These are phyloP conservation scores for Tricharina praecox DNA, from an alignment of 495 filamentous ascomycete genomes.

Conservation along the genomic window DNA sequence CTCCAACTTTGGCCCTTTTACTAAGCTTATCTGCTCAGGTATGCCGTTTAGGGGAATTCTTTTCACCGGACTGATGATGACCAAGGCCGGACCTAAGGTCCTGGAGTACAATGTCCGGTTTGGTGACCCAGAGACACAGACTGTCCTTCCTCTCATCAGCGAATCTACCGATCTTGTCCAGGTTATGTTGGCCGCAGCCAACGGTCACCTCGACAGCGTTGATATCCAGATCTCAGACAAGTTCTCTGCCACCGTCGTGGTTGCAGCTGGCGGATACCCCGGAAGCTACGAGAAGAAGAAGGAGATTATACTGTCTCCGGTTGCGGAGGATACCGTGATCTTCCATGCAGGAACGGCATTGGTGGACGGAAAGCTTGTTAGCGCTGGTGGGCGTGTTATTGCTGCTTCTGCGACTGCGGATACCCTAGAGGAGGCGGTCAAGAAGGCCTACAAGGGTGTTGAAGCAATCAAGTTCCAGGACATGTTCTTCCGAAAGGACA, in stretches of 20 bases:
- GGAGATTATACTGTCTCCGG: conserved; percentile 43
- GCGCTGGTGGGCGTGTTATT: conserved; percentile 78
- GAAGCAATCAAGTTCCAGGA: conserved; percentile 64
- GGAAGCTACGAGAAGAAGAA: conserved; percentile 68
- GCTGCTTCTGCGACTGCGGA: conserved; percentile 63
- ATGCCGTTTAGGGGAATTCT: conserved; percentile 70
- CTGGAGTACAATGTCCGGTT: conserved; percentile 97
- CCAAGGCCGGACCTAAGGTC: conserved; percentile 64
- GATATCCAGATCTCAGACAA: conserved; percentile 47
- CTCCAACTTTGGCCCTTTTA: no score
- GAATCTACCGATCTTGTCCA: conserved; percentile 73
- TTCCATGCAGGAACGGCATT: conserved; percentile 88
- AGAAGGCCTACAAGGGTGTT: conserved; percentile 66
- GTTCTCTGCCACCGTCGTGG: conserved; percentile 80
- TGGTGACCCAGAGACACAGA: conserved; percentile 93
- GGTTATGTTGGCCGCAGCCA: conserved; percentile 73
- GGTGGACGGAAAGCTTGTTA: conserved; percentile 44
- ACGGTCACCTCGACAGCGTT: conserved; percentile 53
- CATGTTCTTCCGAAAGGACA: conserved; percentile 89
- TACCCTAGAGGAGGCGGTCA: conserved; percentile 62
- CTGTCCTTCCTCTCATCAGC: conserved; percentile 63
- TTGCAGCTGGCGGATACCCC: conserved; percentile 90
- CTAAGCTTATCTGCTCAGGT: no score
- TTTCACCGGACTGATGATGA: conserved; percentile 96
- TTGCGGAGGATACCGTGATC: conserved; percentile 43